Evolutionary conservation across 169 alveolate genomes (phyloP).

Genomic region (Eimeria maxima): DNA sequence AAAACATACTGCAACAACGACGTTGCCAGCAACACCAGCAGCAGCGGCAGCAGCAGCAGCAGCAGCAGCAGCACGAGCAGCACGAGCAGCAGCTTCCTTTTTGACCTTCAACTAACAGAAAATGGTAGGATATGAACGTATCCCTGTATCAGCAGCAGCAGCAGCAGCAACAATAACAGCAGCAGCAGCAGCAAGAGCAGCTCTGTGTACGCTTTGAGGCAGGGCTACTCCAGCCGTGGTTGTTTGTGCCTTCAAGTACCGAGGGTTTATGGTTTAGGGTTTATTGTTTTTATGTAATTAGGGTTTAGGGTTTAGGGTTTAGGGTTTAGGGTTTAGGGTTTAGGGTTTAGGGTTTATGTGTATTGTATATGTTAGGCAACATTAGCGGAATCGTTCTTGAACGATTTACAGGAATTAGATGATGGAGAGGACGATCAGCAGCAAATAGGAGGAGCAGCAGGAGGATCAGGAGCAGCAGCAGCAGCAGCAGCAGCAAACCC

Average conservation of each 20-base stretch:
- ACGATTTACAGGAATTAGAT: slow-evolving; percentile 12
- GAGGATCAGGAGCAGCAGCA: slow-evolving; percentile 59
- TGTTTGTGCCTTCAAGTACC: neutral
- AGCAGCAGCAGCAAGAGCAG: no score
- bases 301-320: slow-evolving; percentile 39
- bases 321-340: slow-evolving; percentile 15
- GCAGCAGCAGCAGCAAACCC: slow-evolving; percentile 37
- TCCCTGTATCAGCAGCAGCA: neutral
- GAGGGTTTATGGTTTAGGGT: neutral
- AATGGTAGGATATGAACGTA: neutral
- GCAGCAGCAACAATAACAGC: no score
- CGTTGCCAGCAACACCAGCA: no score
- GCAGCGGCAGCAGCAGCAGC: neutral
- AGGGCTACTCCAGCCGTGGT: no score
- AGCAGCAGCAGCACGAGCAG: no score
- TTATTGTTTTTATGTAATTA: neutral
- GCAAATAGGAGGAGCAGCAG: no score
- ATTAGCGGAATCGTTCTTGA: slow-evolving; percentile 33
- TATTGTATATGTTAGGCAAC: slow-evolving; percentile 32
- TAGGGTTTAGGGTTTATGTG: neutral
- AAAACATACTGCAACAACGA: no score
- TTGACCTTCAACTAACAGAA: neutral
- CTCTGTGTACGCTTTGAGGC: no score
- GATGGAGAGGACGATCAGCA: slow-evolving; percentile 35
- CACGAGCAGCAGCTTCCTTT: no score